Evolutionary conservation across 345 rosid genomes (phyloP), one percentile per base, ranked within the genome.

Genomic region (Trapa bicornis): DNA sequence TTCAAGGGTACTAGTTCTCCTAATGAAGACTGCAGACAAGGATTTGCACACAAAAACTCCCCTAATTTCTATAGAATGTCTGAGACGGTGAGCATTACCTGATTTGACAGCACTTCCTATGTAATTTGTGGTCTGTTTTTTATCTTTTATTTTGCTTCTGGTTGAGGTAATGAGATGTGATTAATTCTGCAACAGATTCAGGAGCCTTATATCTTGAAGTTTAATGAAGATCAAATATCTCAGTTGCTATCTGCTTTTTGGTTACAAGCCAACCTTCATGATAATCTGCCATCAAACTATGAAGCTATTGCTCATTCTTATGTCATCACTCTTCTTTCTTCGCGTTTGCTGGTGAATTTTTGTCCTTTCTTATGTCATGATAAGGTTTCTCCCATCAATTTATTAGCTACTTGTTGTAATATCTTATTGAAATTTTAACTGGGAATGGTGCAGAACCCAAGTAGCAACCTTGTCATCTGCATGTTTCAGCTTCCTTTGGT

Each of bases 281-380:
- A 94, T 75, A 89, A 84, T 74, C 71, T 74, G 73, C 97, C 99
- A 73, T 82, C 93, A 67, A 89, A 86, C 80, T 61, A 91, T 70
- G 97, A 89, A 83, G 96, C 97, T 66, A 87, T 95, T 75, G 89
- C 92, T 73, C 97, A 86, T 81, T 95, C 97, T 69, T 85, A 87
- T 70, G 74, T 69, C 72, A 61, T 86, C 73, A 82, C 89, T 60
- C 77, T 87, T 67, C 84, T 86, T 77, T 91, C 97, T 52, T 81
- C 87, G 14, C 88, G 85, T 13, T 39, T 87, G 78, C 85, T 85
- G 91, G 99, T 94, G 63, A 74, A 65, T 64, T 64, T 1, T 38
- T 38, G 1, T 32, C 35, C 1, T 61, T 36, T 61, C n/a, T 41
- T 41, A 3, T 22, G 29, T 22, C 29, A 22, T 22, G 29, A 22